Evolutionary conservation across 148 eudicot species (phyloP), one percentile per base, ranked within the genome.

Genomic region (Agrostemma githago): DNA sequence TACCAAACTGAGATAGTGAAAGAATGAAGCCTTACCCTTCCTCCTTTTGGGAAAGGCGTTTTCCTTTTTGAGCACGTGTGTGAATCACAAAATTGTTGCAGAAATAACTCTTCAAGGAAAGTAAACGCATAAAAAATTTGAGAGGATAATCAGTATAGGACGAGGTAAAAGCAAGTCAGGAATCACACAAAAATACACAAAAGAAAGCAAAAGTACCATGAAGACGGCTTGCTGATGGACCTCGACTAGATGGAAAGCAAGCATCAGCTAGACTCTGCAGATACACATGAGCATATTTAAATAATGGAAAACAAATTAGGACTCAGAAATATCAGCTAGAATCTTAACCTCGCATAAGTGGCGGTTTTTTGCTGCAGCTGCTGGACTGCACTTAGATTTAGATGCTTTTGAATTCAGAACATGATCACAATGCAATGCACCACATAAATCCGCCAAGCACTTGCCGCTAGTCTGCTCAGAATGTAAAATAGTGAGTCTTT

Each of bases 371-470:
- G 83, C 82, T 80, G 90, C 92, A 37, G 96, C 97, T 73, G 98
- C 96, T 71, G 96, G 90, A 77, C 89, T 94, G 83, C 98, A 94
- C 82, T 87, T 94, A 63, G 78, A 82, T 84, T 84, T 87, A 73
- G 76, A 82, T 56, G 84, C 65, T 68, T 74, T 84, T 14, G 84
- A 70, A 61, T 85, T 83, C 81, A 86, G 72, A 73, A 79, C 73
- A 80, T 79, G 85, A 76, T 94, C 97, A 85, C 98, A 94, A 79
- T 94, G 97, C 86, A 94, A 81, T 3, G 97, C 93, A 67, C 98
- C 97, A 76, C 98, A 94, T 58, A 87, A 37, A 85, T 91, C 96
- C 39, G 97, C 96, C 86, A 94, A 84, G 82, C 98, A 94, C 83
- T 88, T 91, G 84, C 88, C 77, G 71, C 85, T 80, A 84, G 81